Base-by-base conservation (phyloP, 139 green algal species). In the Monoraphidium neglectum region DNA sequence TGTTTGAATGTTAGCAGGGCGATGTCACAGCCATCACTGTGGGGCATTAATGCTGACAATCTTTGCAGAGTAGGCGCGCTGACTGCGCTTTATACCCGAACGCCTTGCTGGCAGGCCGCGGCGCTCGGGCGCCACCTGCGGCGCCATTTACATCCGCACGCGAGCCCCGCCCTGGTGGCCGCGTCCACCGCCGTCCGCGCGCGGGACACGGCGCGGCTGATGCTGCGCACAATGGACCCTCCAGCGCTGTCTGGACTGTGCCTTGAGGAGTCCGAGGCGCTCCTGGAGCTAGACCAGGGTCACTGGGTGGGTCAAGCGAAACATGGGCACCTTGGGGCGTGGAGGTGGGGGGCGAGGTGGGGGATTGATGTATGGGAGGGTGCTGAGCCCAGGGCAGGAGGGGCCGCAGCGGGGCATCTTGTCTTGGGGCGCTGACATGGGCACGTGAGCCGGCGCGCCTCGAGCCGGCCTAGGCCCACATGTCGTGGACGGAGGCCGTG, bases 261-360 rank as follows among this genome's bases (percentile, higher is more conserved):
- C 21, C 3, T 77, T 36, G 57, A 62, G 56, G 28, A 43, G n/a
- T 72, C 53, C 15, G 38, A 68, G 18, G 18, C 68, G 37, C 64
- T 83, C 54, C 70, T 83, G 54, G 77, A 83, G 77, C 32, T 83
- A 3, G 57, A 32, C 35, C 65, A 78, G 38, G 77, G 77, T 3
- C 15, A 76, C 3, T 83, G 77, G 77, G 77, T 76, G 70, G 72
- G 30, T 16, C 10, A 35, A 30, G 51, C 37, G 38, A 33, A 37
- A 15, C 49, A 54, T 51, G 33, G 40, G 56, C 37, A 57, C 47
- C 23, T 26, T 12, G 5, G 28, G 24, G 60, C 6, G n/a, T 46
- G 16, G 40, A 47, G 23, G 13, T 51, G 26, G 28, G 35, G 4
- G 43, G 68, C 13, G 24, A n/a, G n/a, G n/a, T n/a, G n/a, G n/a